A percentile compares a stretch with the other conserved stretches of the same genome.
phyloP scores from a whole-genome alignment of 1,139 yeast genomes.

The Geotrichum armillariae region DNA sequence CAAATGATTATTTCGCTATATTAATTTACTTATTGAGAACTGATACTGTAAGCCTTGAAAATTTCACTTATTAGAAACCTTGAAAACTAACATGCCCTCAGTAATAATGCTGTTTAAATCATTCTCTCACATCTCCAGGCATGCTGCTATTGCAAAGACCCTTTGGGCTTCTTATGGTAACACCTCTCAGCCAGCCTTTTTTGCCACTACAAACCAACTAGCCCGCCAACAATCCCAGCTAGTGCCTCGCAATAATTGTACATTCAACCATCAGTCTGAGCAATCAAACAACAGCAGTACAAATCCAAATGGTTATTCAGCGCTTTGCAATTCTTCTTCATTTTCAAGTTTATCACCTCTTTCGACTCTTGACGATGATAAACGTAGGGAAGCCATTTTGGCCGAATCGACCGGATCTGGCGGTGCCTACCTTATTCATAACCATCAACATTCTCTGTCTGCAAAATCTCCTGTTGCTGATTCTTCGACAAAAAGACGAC shows the following conservation, averaged over 20 bases:
- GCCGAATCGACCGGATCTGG: constrained; percentile 23
- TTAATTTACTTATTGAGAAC: too few species aligned
- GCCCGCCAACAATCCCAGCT: constrained; percentile 43
- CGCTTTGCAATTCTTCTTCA: constrained; percentile 25
- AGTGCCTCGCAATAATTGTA: constrained; percentile 28
- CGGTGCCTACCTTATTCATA: constrained; percentile 22
- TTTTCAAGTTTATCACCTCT: constrained; percentile 34
- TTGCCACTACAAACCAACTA: constrained; percentile 43
- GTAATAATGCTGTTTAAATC: constrained; percentile 39
- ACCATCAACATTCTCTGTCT: constrained; percentile 21
- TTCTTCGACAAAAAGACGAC: neutral
- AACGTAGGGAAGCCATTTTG: constrained; percentile 29
- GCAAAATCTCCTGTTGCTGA: neutral
- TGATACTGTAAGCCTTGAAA: too few species aligned
- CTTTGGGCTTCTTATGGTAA: constrained; percentile 31
- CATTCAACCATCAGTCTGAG: constrained; percentile 22
- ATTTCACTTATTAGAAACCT: too few species aligned
- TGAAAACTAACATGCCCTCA: too few species aligned
- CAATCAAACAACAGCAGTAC: constrained; percentile 13
- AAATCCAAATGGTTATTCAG: constrained; percentile 20
- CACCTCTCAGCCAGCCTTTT: constrained; percentile 35
- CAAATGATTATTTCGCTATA: too few species aligned
- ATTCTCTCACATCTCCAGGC: constrained; percentile 39
- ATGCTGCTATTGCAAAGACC: constrained; percentile 39
- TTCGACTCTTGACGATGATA: constrained; percentile 37